These are phyloP conservation scores for Ustilago lituana DNA, from an alignment of 1,284 basidiomycete species.

Conservation along the genomic window DNA sequence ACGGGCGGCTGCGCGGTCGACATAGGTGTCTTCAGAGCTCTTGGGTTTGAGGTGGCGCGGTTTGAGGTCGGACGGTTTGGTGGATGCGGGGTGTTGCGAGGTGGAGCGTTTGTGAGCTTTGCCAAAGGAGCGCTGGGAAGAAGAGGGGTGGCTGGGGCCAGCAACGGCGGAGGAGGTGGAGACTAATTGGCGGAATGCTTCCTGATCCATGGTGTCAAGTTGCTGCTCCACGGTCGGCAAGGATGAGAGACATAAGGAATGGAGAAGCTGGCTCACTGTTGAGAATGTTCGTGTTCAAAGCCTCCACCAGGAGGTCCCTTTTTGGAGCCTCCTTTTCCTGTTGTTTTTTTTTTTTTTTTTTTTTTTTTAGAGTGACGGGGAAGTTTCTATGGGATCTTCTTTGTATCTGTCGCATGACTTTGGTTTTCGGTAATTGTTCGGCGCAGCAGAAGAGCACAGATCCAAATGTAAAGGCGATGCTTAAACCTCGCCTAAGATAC, in stretches of 20 bases:
- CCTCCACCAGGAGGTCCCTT: no score
- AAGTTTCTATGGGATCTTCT: no score
- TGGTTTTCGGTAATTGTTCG: slow-evolving; percentile 28
- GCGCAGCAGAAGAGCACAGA: no score
- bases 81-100: background rate
- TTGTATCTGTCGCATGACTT: no score
- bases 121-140: slow-evolving; percentile 19
- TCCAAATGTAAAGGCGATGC: no score
- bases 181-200: slow-evolving; percentile 55
- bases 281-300: background rate
- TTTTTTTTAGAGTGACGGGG: no score
- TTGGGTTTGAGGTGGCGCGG: slow-evolving; percentile 13
- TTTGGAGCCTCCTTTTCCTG: no score
- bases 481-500: slow-evolving; percentile 16
- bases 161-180: slow-evolving; percentile 15
- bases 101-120: slow-evolving; percentile 23
- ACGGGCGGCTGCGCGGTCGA: slow-evolving; percentile 48
- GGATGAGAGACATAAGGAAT: no score
- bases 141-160: background rate
- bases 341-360: no score
- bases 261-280: no score
- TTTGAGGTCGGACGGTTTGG: slow-evolving; percentile 30
- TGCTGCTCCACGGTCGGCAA: no score
- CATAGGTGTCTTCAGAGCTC: slow-evolving; percentile 9
- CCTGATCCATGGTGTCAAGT: slow-evolving; percentile 51